Percentiles rank a stretch among this genome's conserved stretches.
These are phyloP conservation scores for Aspergillus felis DNA, from an alignment of 2,329 filamentous ascomycete species.

Conservation along the genomic window DNA sequence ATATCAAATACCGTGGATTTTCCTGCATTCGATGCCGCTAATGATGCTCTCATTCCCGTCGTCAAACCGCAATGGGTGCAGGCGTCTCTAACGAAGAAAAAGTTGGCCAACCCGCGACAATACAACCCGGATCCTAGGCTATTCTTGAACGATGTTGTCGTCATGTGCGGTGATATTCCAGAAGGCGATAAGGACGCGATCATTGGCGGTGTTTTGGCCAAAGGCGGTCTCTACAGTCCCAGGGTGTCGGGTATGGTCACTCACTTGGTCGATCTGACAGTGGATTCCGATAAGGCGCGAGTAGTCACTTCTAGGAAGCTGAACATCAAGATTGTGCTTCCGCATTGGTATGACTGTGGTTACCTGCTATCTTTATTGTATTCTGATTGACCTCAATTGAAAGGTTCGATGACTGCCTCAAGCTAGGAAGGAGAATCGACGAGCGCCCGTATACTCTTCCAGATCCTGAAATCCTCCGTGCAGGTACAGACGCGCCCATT, in stretches of 20 bases:
- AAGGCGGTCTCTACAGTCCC: conserved; percentile 77
- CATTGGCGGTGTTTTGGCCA: conserved; percentile 78
- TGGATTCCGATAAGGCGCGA: conserved; percentile 64
- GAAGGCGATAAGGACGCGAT: conserved; percentile 87
- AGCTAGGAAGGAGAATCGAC: conserved; percentile 84
- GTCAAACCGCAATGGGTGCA: conserved; percentile 79
- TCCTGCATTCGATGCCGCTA: conserved; percentile 72
- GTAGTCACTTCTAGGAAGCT: conserved; percentile 61
- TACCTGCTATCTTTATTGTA: conserved; percentile 14
- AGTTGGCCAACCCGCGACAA: conserved; percentile 72
- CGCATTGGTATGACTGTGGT: conserved; percentile 66
- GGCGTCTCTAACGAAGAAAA: conserved; percentile 64
- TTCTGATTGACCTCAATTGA: neutral
- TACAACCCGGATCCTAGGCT: conserved; percentile 88
- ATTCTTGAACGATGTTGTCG: conserved; percentile 79
- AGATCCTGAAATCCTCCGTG: conserved; percentile 74
- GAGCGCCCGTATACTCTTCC: conserved; percentile 83
- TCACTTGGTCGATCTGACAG: conserved; percentile 78
- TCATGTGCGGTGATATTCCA: conserved; percentile 81
- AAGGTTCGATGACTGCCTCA: conserved; percentile 96
- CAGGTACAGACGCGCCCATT: conserved; percentile 53
- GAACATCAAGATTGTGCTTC: conserved; percentile 78
- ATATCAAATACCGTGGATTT: conserved; percentile 83
- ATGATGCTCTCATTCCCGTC: conserved; percentile 76
- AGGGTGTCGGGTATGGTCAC: conserved; percentile 72